Percentiles rank a stretch among this genome's conserved stretches.
phyloP scores from a whole-genome alignment of 805 yeast species.

The Blastobotrys attinorum region DNA sequence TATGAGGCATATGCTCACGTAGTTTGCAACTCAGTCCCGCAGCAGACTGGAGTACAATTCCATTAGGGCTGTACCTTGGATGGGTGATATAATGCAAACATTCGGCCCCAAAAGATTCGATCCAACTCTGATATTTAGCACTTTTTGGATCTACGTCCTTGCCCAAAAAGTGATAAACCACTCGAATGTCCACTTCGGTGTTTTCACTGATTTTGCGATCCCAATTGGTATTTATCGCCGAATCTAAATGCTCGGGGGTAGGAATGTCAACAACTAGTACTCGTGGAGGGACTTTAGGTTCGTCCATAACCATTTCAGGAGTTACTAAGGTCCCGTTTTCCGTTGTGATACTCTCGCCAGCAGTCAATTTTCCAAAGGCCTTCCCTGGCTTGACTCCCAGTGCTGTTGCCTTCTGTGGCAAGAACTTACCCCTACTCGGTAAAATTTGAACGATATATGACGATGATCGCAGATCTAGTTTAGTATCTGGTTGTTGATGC shows the following conservation, averaged over 20 bases:
- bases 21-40: conserved; percentile 31
- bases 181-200: conserved; percentile 27
- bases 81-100: conserved; percentile 66
- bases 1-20: conserved; percentile 23
- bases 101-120: conserved; percentile 39
- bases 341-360: conserved; percentile 49
- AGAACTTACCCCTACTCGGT: conserved; percentile 71
- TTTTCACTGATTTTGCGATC: neutral
- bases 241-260: conserved; percentile 35
- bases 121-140: conserved; percentile 39
- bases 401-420: conserved; percentile 52
- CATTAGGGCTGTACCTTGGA: conserved; percentile 51
- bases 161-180: conserved; percentile 75
- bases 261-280: conserved; percentile 73
- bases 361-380: conserved; percentile 49
- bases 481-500: neutral
- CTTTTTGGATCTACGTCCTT: conserved; percentile 43
- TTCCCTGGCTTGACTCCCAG: conserved; percentile 65
- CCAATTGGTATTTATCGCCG: conserved; percentile 17
- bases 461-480: conserved; percentile 40
- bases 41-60: conserved; percentile 49
- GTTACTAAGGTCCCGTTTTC: conserved; percentile 49
- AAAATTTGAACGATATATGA: conserved; percentile 61
- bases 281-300: conserved; percentile 48
- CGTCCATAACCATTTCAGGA: conserved; percentile 69